Percentiles rank a stretch among this genome's conserved stretches.
phyloP scores from a whole-genome alignment of 192 early-diverging fungal genomes.

The Allomyces javanicus region DNA sequence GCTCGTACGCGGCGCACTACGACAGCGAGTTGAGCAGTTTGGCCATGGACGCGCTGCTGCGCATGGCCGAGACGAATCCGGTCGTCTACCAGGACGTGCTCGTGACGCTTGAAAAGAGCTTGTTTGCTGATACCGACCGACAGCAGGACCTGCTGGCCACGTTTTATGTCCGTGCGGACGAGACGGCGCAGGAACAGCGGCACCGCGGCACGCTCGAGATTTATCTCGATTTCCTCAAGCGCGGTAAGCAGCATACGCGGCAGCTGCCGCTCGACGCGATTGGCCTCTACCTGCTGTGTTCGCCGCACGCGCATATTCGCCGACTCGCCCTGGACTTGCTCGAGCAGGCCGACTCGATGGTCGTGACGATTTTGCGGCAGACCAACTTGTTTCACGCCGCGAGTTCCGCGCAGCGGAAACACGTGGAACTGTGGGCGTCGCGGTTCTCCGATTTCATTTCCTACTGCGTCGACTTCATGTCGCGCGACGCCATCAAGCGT shows the following conservation, averaged over 20 bases:
- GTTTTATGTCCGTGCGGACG: constrained; percentile 26
- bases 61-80: constrained; percentile 37
- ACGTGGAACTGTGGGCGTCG: not conserved
- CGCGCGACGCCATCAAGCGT: not conserved
- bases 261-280: constrained; percentile 27
- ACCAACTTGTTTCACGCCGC: not conserved
- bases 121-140: not conserved
- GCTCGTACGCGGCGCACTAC: constrained; percentile 61
- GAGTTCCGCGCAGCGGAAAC: not conserved
- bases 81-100: constrained; percentile 1
- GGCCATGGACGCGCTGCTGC: constrained; percentile 35
- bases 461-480: not conserved
- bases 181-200: constrained; percentile 25
- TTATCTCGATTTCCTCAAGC: constrained; percentile 39
- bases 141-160: constrained; percentile 11
- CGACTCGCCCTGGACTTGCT: constrained; percentile 39
- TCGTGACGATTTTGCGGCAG: not conserved
- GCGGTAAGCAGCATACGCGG: constrained; percentile 28
- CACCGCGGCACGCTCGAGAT: constrained; percentile 40
- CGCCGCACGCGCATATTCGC: constrained; percentile 29
- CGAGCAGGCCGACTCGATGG: constrained; percentile 13
- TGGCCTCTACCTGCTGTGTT: constrained; percentile 52
- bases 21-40: constrained; percentile 59
- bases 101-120: not conserved
- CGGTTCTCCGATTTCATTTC: not conserved